Conservation (phyloP, 73 alveolate species). For the Stentor coeruleus region DNA sequence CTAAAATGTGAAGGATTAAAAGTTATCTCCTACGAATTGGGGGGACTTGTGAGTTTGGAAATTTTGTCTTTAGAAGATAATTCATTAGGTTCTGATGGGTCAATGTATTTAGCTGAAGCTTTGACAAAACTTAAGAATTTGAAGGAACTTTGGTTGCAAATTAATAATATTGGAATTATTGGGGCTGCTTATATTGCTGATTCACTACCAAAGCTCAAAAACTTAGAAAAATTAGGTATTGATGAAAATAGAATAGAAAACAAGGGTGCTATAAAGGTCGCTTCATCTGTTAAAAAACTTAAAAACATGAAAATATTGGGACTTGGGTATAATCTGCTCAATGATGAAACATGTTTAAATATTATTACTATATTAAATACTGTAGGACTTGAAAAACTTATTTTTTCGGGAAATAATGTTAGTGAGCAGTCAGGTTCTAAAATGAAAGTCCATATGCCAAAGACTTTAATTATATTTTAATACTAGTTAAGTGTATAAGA, state of each 20-base stretch:
- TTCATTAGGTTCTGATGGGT: constrained; percentile 4
- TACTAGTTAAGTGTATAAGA: no score
- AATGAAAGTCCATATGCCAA: no score
- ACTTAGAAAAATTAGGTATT: neutral
- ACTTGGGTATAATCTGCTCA: no score
- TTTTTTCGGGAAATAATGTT: no score
- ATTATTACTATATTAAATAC: no score
- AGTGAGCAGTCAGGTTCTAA: no score
- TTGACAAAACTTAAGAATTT: neutral
- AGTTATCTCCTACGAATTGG: neutral
- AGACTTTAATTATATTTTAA: no score
- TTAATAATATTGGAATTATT: neutral
- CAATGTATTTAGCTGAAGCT: neutral
- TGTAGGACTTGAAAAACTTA: no score
- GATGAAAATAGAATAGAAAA: neutral
- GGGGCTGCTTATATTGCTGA: neutral
- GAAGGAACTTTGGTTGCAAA: neutral
- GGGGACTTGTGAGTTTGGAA: neutral
- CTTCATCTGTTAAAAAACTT: no score
- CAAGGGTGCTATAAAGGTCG: neutral
- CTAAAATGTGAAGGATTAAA: neutral
- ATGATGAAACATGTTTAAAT: no score
- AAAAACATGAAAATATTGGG: no score
- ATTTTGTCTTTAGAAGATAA: neutral
- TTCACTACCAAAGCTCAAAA: neutral